These are phyloP conservation scores for Acacia crassicarpa DNA, from an alignment of 306 rosid genomes.

Conservation along the genomic window DNA sequence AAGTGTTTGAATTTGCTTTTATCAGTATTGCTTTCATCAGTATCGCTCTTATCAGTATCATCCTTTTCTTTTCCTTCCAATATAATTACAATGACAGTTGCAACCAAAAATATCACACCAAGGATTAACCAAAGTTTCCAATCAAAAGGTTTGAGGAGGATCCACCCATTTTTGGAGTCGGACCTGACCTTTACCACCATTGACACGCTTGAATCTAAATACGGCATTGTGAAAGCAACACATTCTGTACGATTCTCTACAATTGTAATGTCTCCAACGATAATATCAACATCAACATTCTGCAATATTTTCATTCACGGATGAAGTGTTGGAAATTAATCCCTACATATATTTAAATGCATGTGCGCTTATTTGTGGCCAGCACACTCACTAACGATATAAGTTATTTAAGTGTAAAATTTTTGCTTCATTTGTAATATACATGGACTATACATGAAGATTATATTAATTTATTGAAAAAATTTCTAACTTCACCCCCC, in stretches of 20 bases:
- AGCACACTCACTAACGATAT: neutral
- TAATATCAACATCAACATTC: neutral
- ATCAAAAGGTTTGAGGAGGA: neutral
- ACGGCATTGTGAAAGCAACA: neutral
- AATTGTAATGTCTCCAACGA: neutral
- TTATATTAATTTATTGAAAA: too few relatives aligned
- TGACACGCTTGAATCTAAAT: neutral
- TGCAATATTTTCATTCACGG: neutral
- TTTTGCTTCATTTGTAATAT: neutral
- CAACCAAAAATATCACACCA: neutral
- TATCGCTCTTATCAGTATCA: too few relatives aligned
- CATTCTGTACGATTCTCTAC: neutral
- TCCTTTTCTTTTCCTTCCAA: neutral
- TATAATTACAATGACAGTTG: neutral
- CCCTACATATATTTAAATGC: too few relatives aligned
- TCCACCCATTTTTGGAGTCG: neutral
- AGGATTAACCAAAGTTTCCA: neutral
- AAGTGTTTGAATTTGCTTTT: neutral
- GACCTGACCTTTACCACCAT: neutral
- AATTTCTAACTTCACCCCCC: neutral
- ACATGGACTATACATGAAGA: neutral
- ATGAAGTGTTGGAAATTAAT: neutral
- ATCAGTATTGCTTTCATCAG: too few relatives aligned
- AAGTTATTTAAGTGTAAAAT: neutral
- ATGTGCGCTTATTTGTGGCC: too few relatives aligned